Conservation (phyloP, 176 grass and related monocot genomes). For the Lolium multiflorum region DNA sequence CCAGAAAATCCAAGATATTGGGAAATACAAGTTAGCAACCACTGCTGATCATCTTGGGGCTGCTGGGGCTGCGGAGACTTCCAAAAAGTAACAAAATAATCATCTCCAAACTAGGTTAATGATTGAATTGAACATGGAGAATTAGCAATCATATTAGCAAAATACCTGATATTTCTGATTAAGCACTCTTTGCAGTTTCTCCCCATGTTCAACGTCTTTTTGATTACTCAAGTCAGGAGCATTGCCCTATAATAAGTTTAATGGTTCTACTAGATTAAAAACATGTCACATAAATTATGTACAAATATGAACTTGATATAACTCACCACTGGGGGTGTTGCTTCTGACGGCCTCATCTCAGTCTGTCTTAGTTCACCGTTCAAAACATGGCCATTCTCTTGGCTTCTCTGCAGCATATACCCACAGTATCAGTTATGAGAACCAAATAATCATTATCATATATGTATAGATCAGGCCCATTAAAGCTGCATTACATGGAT, state of each 20-base stretch:
- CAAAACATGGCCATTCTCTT: slow-evolving; percentile 73
- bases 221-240: slow-evolving; percentile 40
- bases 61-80: slow-evolving; percentile 46
- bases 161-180: slow-evolving; percentile 82
- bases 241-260: slow-evolving; percentile 50
- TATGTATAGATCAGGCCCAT: slow-evolving; percentile 25
- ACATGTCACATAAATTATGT: slow-evolving; percentile 9
- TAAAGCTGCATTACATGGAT: slow-evolving; percentile 54
- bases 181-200: slow-evolving; percentile 71
- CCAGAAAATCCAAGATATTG: slow-evolving; percentile 76
- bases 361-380: slow-evolving; percentile 66
- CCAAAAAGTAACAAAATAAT: slow-evolving; percentile 33
- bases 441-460: slow-evolving; percentile 30
- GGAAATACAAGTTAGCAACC: slow-evolving; percentile 64
- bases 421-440: slow-evolving; percentile 36
- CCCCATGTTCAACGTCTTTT: slow-evolving; percentile 71
- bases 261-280: slow-evolving; percentile 29
- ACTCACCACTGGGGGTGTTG: slow-evolving; percentile 54
- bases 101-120: slow-evolving; percentile 21
- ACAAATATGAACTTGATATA: slow-evolving; percentile 29
- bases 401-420: slow-evolving; percentile 62
- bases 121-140: slow-evolving; percentile 20
- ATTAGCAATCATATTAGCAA: slow-evolving; percentile 33
- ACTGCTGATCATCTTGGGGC: slow-evolving; percentile 66
- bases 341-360: slow-evolving; percentile 56